Base-by-base conservation (phyloP, 2,329 filamentous ascomycete species). In the Lecanicillium sp. region DNA sequence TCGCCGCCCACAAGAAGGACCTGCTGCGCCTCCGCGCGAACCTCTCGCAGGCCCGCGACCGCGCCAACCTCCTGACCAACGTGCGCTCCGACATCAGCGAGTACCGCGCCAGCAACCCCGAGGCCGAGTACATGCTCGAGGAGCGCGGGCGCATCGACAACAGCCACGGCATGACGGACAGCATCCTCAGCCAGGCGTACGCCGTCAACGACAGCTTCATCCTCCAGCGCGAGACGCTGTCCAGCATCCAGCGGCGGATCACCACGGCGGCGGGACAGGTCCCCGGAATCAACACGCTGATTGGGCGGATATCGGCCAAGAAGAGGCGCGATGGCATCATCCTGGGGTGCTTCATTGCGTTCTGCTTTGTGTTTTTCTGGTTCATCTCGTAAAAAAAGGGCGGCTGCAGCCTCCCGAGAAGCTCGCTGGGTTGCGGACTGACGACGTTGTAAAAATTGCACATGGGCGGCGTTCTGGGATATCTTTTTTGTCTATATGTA, bases 321-420 rank as follows among this genome's bases (percentile, higher is more conserved):
- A 95, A 95, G 78, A 82, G 91, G 65, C 83, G 93, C 58, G 93
- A 98, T 67, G 90, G 90, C 24, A 84, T 98, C 56, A 95, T 98
- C 55, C 78, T 98, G 72, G 93, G 89, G 15, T 73, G 75, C 39
- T 95, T 98, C 60, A 90, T 98, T 60, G 90, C 90, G 0, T 78
- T 95, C 58, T 97, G 93, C 69, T 94, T 94, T 58, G 69, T 94
- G 69, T 78, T 97, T 60, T 79, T 91, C 60, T 94, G 83, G 65
- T 86, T 93, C 62, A 70, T 49, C 23, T n/a, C 82, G 63, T 93
- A 45, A 20, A 30, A 14, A 4, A 5, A 29, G 7, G 26, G 12
- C 26, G 26, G 7, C 26, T 29, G n/a, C n/a, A n/a, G n/a, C 39
- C 24, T 39, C 30, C n/a, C n/a, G n/a, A n/a, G n/a, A n/a, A n/a